Conservation (phyloP, 1,139 yeast genomes). For the Suhomyces terraborum region DNA sequence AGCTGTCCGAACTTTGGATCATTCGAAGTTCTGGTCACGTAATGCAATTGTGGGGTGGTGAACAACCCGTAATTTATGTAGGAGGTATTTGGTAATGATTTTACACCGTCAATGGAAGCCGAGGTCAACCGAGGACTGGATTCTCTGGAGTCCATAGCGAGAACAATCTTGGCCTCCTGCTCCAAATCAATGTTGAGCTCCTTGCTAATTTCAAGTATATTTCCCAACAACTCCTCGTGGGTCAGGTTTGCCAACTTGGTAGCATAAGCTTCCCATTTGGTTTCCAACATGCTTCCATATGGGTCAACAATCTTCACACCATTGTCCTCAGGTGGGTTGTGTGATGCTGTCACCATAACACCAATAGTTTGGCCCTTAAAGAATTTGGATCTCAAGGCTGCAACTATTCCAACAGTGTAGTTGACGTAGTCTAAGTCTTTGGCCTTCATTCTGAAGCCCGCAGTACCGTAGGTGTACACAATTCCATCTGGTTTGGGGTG, state of each 20-base stretch:
- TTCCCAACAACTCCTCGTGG: constrained; percentile 36
- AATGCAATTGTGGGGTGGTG: constrained; percentile 96
- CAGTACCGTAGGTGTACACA: constrained; percentile 81
- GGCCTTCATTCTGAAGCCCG: constrained; percentile 90
- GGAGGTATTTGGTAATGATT: constrained; percentile 46
- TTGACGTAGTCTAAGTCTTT: constrained; percentile 74
- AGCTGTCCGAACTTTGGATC: constrained; percentile 64
- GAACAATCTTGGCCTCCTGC: constrained; percentile 42
- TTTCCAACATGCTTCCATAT: constrained; percentile 86
- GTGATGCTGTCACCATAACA: constrained; percentile 96
- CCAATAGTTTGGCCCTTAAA: constrained; percentile 73
- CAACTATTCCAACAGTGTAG: constrained; percentile 81
- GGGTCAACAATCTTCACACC: constrained; percentile 98
- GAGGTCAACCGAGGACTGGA: constrained; percentile 69
- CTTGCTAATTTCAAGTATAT: constrained; percentile 29
- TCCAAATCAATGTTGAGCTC: constrained; percentile 44
- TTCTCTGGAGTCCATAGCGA: constrained; percentile 75
- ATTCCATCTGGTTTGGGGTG: constrained; percentile 52
- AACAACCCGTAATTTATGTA: constrained; percentile 65
- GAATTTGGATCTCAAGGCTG: constrained; percentile 75
- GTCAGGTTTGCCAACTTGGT: constrained; percentile 75
- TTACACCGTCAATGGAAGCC: constrained; percentile 70
- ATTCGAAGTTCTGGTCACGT: constrained; percentile 72
- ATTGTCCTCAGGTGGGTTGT: constrained; percentile 91
- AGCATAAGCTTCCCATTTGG: constrained; percentile 82